A percentile compares a stretch with the other conserved stretches of the same genome.
Evolutionary conservation across 192 early-diverging fungal species (phyloP).

Genomic region (Phycomyces blakesleeanus): DNA sequence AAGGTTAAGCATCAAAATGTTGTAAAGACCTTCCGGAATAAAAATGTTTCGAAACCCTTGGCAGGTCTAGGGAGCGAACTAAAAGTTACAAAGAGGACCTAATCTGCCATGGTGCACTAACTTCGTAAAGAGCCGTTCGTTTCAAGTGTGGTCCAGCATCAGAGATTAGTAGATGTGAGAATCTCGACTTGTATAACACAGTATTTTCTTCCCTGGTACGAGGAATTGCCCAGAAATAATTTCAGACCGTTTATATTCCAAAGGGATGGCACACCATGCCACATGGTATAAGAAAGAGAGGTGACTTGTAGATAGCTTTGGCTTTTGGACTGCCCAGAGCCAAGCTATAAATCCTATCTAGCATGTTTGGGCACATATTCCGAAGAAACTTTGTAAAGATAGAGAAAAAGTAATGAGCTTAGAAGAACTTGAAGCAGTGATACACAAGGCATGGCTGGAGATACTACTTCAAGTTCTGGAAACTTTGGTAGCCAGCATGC

Average conservation of each 20-base stretch:
- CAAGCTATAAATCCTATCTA: not conserved
- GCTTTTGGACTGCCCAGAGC: not conserved
- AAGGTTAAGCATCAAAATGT: too few relatives aligned
- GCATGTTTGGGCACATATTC: not conserved
- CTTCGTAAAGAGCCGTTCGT: too few relatives aligned
- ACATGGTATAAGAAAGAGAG: not conserved
- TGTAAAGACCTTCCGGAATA: too few relatives aligned
- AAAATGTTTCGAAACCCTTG: too few relatives aligned
- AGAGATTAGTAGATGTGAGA: too few relatives aligned
- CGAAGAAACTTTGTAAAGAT: not conserved
- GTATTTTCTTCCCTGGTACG: constrained; percentile 1
- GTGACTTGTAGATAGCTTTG: not conserved
- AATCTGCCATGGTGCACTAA: too few relatives aligned
- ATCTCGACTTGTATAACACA: not conserved
- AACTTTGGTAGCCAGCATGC: too few relatives aligned
- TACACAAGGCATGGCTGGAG: not conserved
- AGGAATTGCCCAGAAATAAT: not conserved
- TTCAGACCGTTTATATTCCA: constrained; percentile 2
- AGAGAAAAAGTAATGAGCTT: not conserved
- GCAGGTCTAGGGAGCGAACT: too few relatives aligned
- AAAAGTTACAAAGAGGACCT: too few relatives aligned
- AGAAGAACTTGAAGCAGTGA: not conserved
- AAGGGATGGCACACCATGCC: constrained; percentile 6
- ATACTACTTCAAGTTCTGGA: not conserved
- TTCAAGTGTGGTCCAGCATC: too few relatives aligned